A percentile compares a stretch with the other conserved stretches of the same genome.
phyloP scores from a whole-genome alignment of 148 eudicot genomes.

The Rhododendron ovatum region DNA sequence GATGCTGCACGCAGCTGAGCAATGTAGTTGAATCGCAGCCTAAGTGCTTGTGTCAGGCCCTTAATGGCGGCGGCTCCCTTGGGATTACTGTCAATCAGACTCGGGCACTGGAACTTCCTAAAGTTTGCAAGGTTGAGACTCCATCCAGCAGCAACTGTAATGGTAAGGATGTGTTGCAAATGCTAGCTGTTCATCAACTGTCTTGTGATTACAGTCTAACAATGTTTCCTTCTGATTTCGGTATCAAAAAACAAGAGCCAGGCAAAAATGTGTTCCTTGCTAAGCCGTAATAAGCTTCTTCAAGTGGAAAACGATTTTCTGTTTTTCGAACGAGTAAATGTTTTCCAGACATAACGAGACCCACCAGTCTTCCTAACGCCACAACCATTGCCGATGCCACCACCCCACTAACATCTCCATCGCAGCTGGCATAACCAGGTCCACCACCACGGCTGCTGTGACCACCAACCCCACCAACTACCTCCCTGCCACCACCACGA shows the following conservation, averaged over 20 bases:
- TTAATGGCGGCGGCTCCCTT: conserved; percentile 22
- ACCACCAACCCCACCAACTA: not conserved
- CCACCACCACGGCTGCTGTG: not conserved
- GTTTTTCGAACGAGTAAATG: not conserved
- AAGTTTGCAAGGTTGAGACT: conserved; percentile 32
- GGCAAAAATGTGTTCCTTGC: not conserved
- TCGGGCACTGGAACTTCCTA: conserved; percentile 28
- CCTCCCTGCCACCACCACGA: not conserved
- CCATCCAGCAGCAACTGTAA: conserved; percentile 28
- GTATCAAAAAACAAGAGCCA: not conserved
- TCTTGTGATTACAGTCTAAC: not conserved
- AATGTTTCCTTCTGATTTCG: not conserved
- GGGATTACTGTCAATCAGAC: conserved; percentile 36
- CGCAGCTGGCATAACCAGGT: not conserved
- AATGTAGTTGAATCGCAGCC: conserved; percentile 36
- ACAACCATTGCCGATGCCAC: not conserved
- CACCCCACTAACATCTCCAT: not conserved
- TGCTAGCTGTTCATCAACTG: not conserved
- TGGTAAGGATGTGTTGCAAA: conserved; percentile 19
- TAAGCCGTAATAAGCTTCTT: not conserved
- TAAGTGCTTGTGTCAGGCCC: conserved; percentile 33
- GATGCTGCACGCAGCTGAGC: conserved; percentile 41
- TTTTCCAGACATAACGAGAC: not conserved
- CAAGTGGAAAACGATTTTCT: not conserved
- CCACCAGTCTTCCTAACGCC: not conserved